Base-by-base conservation (phyloP, 2,329 filamentous ascomycete species). In the Trichophyton equinum region DNA sequence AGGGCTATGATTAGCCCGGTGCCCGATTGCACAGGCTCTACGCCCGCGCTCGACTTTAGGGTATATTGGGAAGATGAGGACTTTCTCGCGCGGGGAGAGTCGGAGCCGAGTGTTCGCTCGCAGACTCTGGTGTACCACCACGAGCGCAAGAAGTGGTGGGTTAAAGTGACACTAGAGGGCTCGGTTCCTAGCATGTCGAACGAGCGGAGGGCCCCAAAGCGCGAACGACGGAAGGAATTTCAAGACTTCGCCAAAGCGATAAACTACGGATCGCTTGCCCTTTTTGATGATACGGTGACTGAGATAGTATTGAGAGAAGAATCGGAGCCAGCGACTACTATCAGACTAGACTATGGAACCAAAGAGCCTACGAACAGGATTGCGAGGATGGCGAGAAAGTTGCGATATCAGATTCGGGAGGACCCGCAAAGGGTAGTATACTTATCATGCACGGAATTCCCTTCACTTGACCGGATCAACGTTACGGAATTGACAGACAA, bases 231-330 rank as follows among this genome's bases (percentile, higher is more conserved):
- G 25, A 60, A 56, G 25, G 46, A 53, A n/a, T 62, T 65, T 22
- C 61, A 51, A 38, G 42, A 27, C 3, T 64, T 66, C 30, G 11
- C 64, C 47, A 46, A 62, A 55, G 47, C 53, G 7, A 64, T 66
- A 36, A 58, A 65, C 30, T 65, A 65, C 46, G 20, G 42, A 36
- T 56, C 51, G 53, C 47, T 66, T 30, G 15, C 53, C 38, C 63
- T 66, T 42, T 30, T 65, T 44, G 61, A 66, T 57, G 61, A 66
- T 46, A 66, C 63, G 33, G 44, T 62, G 15, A 55, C 49, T 25
- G 49, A 55, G 49, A 22, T 55, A 13, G 18, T 55, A 30, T 55
- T 55, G 18, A 15, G 30, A 36, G 22, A 30, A 36, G 22, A 27
- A 55, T 22, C 22, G 18, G 30, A 55, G 49, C 15, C 13, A 22